A percentile compares a stretch with the other conserved stretches of the same genome.
These are phyloP conservation scores for Geotrichum fermentans DNA, from an alignment of 1,139 yeast species.

Conservation along the genomic window DNA sequence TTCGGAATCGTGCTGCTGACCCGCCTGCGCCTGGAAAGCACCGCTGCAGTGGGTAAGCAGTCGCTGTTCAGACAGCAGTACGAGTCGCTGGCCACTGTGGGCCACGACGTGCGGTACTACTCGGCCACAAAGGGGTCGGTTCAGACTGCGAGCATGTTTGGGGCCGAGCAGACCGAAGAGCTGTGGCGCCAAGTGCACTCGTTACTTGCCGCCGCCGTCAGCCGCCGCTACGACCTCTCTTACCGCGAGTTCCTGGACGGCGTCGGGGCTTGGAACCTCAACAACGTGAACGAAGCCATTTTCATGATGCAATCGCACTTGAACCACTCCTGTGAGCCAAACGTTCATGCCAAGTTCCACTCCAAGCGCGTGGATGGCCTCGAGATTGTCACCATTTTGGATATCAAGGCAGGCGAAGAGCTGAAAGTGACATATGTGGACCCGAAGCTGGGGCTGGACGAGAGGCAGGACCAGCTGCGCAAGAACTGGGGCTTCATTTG, in stretches of 20 bases:
- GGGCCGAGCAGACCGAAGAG: constrained; percentile 51
- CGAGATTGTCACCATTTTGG: constrained; percentile 54
- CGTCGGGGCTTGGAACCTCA: constrained; percentile 70
- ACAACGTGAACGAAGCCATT: constrained; percentile 57
- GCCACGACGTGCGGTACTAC: constrained; percentile 57
- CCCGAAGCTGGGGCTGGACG: constrained; percentile 56
- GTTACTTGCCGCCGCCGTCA: constrained; percentile 50
- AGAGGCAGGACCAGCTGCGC: constrained; percentile 62
- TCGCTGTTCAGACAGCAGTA: constrained; percentile 43
- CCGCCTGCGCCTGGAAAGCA: constrained; percentile 66
- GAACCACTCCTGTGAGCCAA: constrained; percentile 75
- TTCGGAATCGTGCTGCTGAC: constrained; percentile 55
- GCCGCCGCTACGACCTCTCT: constrained; percentile 40
- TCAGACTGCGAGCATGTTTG: constrained; percentile 41
- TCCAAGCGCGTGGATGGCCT: constrained; percentile 44
- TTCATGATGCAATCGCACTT: constrained; percentile 63
- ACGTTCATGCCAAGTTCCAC: constrained; percentile 50
- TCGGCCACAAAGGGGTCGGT: constrained; percentile 1
- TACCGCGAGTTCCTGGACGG: constrained; percentile 56
- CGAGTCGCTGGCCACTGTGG: constrained; percentile 61
- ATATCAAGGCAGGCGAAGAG: constrained; percentile 62
- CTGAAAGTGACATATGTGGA: constrained; percentile 66
- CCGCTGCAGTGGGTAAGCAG: constrained; percentile 46
- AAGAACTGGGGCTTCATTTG: constrained; percentile 87
- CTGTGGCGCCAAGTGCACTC: constrained; percentile 58